Percentiles rank a stretch among this genome's conserved stretches.
Conservation (phyloP, 805 yeast genomes). For the Candida maesae region DNA sequence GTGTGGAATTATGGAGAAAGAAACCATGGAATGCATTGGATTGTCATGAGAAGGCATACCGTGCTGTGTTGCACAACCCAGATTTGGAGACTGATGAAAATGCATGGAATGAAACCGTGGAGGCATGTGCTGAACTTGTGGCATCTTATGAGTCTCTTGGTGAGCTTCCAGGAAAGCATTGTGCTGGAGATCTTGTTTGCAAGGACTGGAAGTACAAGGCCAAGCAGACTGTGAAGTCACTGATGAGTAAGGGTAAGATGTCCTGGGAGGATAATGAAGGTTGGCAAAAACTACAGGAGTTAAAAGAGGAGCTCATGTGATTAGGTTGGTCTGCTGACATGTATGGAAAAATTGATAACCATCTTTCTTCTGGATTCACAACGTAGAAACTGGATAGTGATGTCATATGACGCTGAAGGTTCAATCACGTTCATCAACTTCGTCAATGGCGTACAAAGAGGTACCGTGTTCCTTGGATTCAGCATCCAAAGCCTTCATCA, state of each 20-base stretch:
- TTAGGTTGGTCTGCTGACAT: no score
- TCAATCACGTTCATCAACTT: no score
- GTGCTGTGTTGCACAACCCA: constrained; percentile 65
- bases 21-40: constrained; percentile 87
- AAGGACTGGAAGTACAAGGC: constrained; percentile 91
- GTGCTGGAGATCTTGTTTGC: constrained; percentile 82
- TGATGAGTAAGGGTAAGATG: constrained; percentile 73
- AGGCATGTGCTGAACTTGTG: constrained; percentile 69
- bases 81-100: constrained; percentile 56
- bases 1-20: constrained; percentile 81
- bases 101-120: constrained; percentile 77
- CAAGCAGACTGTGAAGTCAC: constrained; percentile 61
- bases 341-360: background rate
- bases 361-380: no score
- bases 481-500: background rate
- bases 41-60: constrained; percentile 80
- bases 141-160: constrained; percentile 88
- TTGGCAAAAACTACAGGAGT: constrained; percentile 58
- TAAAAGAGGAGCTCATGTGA: constrained; percentile 21
- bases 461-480: background rate
- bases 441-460: no score
- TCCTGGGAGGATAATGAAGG: constrained; percentile 80
- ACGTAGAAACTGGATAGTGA: no score
- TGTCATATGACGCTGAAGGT: no score
- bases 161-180: constrained; percentile 73